Evolutionary conservation across 805 yeast species (phyloP).

Genomic region (Metschnikowia colocasiae): DNA sequence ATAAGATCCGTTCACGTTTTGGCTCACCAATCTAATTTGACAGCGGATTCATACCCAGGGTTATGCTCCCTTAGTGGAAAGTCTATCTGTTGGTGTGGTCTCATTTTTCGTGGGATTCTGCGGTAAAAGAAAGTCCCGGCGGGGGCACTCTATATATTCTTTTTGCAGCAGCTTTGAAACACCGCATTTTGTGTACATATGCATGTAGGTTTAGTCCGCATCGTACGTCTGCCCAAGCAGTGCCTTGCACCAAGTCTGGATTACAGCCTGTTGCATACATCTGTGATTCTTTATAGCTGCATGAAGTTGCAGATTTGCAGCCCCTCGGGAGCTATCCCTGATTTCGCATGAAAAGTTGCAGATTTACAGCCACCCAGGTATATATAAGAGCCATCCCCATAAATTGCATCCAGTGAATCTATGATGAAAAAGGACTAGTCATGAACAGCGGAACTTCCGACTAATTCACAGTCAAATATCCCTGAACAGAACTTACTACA

Average conservation of each 20-base stretch:
- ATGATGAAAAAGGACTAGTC: too few relatives aligned
- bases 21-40: too few relatives aligned
- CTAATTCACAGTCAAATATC: too few relatives aligned
- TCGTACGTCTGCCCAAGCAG: neutral
- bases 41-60: too few relatives aligned
- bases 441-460: too few relatives aligned
- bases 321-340: too few relatives aligned
- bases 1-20: too few relatives aligned
- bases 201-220: neutral
- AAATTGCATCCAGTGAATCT: neutral
- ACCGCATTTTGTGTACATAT: neutral
- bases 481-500: too few relatives aligned
- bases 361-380: neutral
- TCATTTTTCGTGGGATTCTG: too few relatives aligned
- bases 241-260: neutral
- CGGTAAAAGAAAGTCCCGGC: too few relatives aligned
- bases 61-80: too few relatives aligned
- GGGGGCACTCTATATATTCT: neutral
- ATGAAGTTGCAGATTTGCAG: neutral
- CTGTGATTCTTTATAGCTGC: neutral
- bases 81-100: too few relatives aligned
- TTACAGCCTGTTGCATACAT: neutral
- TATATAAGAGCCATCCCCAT: neutral
- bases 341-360: neutral
- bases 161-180: slow-evolving; percentile 1